Base-by-base conservation (phyloP, 352 stramenopile genomes). In the Pythium pectinolyticum region DNA sequence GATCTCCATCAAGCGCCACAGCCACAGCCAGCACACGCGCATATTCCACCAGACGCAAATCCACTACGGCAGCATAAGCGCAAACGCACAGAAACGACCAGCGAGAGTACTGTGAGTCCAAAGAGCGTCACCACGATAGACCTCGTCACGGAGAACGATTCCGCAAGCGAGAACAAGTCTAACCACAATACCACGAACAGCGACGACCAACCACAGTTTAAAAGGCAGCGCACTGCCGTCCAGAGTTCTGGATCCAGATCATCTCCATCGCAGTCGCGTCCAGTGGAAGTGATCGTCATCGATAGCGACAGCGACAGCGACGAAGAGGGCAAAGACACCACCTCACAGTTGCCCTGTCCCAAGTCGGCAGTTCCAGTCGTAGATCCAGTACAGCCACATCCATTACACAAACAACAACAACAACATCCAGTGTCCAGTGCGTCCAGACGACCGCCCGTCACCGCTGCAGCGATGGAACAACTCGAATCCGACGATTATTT, bases 401-500 rank as follows among this genome's bases (percentile, higher is more conserved):
- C n/a, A 50, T 22, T 7, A 32, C n/a, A n/a, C n/a, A n/a, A n/a
- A n/a, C n/a, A n/a, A n/a, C n/a, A n/a, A n/a, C n/a, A n/a, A n/a
- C n/a, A n/a, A n/a, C 25, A 31, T 22, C 48, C 14, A 57, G 30
- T 30, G n/a, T n/a, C n/a, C n/a, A n/a, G n/a, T n/a, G n/a, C n/a
- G n/a, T n/a, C n/a, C n/a, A n/a, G n/a, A n/a, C n/a, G n/a, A n/a
- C n/a, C 52, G 3, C 20, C 51, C 50, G 45, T 34, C 9, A 39
- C 65, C 56, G 61, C 57, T 53, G 47, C 35, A 17, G 45, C 40
- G 17, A 75, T 78, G 58, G 54, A 56, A 10, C 74, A 87, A 27
- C 61, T 91, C 19, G 74, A 92, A 34, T 89, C 84, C 24, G 73
- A 88, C 55, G 81, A 94, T 57, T 91, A 91, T 63, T 93, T 91